Conservation (phyloP, 805 yeast genomes). For the Yarrowia keelungensis region DNA sequence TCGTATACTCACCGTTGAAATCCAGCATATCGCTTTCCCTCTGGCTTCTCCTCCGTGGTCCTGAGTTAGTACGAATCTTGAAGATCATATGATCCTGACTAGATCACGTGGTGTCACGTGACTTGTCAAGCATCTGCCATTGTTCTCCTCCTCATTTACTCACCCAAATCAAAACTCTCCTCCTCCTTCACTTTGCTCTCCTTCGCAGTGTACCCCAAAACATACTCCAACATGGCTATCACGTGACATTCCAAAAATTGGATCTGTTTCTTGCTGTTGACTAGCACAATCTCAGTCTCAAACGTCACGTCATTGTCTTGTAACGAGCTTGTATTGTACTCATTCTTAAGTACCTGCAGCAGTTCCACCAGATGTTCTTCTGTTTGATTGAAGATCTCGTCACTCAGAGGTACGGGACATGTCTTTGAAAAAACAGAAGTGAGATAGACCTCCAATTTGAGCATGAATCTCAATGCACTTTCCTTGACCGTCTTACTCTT, state of each 20-base stretch:
- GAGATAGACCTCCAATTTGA: slow-evolving; percentile 3
- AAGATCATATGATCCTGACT: too few species aligned
- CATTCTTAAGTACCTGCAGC: background rate
- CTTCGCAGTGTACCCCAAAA: background rate
- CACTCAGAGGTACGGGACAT: slow-evolving; percentile 14
- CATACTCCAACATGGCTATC: slow-evolving; percentile 23
- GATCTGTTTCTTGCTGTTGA: background rate
- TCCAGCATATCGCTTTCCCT: slow-evolving; percentile 2
- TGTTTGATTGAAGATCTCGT: background rate
- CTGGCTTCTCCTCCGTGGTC: background rate
- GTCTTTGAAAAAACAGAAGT: background rate
- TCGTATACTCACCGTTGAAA: slow-evolving; percentile 3
- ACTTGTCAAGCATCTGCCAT: background rate
- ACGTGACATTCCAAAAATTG: background rate
- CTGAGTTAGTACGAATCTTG: too few species aligned
- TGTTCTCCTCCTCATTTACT: background rate
- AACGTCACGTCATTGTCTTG: slow-evolving; percentile 20
- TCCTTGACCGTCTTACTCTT: background rate
- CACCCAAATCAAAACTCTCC: slow-evolving; percentile 6
- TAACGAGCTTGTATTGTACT: slow-evolving; percentile 2
- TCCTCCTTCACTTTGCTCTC: slow-evolving; percentile 6
- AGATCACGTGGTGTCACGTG: background rate
- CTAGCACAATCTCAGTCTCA: slow-evolving; percentile 2
- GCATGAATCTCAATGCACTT: background rate
- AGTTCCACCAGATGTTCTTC: background rate